Evolutionary conservation across 1,284 basidiomycete genomes (phyloP), one percentile per base, ranked within the genome.

Genomic region (Pseudozyma thailandica): DNA sequence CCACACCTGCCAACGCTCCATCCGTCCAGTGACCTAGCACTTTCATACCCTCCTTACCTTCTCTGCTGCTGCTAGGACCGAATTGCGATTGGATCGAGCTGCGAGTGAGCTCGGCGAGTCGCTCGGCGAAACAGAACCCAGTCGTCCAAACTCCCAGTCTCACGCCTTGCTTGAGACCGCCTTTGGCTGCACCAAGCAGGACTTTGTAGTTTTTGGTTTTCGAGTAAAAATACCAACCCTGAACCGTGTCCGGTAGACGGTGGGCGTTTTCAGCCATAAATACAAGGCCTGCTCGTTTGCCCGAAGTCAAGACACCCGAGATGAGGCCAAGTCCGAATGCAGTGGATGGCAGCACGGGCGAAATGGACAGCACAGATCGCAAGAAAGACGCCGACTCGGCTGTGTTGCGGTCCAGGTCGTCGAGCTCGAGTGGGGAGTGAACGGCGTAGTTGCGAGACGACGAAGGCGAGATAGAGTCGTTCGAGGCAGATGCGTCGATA

Each of bases 181-280:
- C 76, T 20, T 69, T 69, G 6, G 70, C 58, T 1, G 74, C 80
- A 6, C 74, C 72, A 8, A 81, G 52, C 38, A 82, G 48, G 46
- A 82, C 75, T 43, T 66, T 71, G 64, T 82, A 82, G 55, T 82
- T 80, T 35, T 81, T 82, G 13, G 81, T 82, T 71, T 82, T 82
- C 47, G 78, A 78, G 66, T 82, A 82, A 48, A 82, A 82, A 63
- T 80, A 82, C 81, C 81, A 82, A 6, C 81, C 81, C 31, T 82
- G 81, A 9, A 81, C 80, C 13, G 81, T 82, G 33, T 75, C 72
- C 3, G 81, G 81, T 20, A 72, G 51, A 2, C 80, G 63, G 35
- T 82, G 81, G 3, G 81, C 80, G 58, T 82, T 82, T 50, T 82
- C 81, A 0, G 81, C 81, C 65, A 82, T 76, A 31, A 77, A 82